Evolutionary conservation across 192 early-diverging fungal genomes (phyloP).

Genomic region (Kappamyces sp.): DNA sequence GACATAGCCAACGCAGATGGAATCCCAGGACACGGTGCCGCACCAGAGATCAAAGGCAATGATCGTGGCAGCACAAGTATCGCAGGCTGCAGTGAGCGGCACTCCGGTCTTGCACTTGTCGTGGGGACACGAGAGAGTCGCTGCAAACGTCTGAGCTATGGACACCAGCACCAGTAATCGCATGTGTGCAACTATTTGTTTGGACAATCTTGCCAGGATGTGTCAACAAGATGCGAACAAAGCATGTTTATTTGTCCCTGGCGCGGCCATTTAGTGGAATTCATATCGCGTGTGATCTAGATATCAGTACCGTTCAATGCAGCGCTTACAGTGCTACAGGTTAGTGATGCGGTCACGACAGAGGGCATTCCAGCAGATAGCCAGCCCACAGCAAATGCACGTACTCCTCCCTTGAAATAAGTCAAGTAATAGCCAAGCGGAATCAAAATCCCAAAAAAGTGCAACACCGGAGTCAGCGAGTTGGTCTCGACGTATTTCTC

Average conservation of each 20-base stretch:
- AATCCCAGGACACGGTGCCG: constrained; percentile 19
- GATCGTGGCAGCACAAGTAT: constrained; percentile 25
- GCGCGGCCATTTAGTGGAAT: constrained; percentile 34
- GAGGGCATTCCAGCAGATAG: neutral
- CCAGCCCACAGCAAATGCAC: constrained; percentile 1
- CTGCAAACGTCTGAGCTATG: no score
- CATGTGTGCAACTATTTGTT: no score
- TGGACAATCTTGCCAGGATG: no score
- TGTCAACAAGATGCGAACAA: no score
- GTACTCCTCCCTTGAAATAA: constrained; percentile 44
- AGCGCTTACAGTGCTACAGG: constrained; percentile 32
- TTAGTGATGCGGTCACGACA: neutral
- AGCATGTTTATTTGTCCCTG: no score
- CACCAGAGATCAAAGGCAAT: constrained; percentile 24
- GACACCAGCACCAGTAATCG: no score
- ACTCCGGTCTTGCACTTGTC: constrained; percentile 20
- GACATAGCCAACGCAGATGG: constrained; percentile 21
- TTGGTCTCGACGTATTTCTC: constrained; percentile 40
- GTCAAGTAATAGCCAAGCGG: constrained; percentile 41
- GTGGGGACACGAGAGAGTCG: no score
- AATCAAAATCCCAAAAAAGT: constrained; percentile 47
- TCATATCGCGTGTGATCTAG: constrained; percentile 45
- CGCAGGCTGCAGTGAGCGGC: constrained; percentile 11
- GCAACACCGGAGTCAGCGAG: constrained; percentile 41
- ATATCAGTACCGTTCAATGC: neutral